Conservation (phyloP, 805 yeast species). For the Kluyveromyces wickerhamii region DNA sequence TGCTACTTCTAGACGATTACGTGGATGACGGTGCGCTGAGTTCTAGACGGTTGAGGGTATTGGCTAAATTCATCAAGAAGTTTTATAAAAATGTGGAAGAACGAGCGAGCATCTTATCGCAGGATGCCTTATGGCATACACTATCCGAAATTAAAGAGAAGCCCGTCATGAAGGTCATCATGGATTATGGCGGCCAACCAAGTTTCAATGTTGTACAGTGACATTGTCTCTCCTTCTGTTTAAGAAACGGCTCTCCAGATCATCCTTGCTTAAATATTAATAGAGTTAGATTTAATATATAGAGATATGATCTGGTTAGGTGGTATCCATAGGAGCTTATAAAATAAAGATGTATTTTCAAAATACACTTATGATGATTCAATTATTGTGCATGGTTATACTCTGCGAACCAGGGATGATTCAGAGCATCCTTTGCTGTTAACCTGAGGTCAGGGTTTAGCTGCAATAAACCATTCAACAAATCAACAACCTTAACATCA, state of each 20-base stretch:
- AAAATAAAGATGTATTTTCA: too few relatives aligned
- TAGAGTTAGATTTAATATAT: too few relatives aligned
- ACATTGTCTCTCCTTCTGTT: too few relatives aligned
- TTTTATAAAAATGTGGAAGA: slow-evolving; percentile 9
- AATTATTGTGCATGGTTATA: slow-evolving; percentile 13
- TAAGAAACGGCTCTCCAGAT: too few relatives aligned
- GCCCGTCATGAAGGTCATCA: slow-evolving; percentile 15
- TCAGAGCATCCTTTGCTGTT: slow-evolving; percentile 44
- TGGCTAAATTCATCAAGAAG: slow-evolving; percentile 9
- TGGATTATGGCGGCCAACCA: slow-evolving; percentile 21
- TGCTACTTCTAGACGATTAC: slow-evolving; percentile 8
- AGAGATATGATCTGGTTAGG: neutral
- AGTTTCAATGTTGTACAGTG: slow-evolving; percentile 15
- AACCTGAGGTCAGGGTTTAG: slow-evolving; percentile 46
- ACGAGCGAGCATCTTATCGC: slow-evolving; percentile 11
- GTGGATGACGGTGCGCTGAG: slow-evolving; percentile 4
- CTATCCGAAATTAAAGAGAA: slow-evolving; percentile 14
- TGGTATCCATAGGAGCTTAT: neutral
- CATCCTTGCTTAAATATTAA: too few relatives aligned
- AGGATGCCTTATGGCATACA: slow-evolving; percentile 17
- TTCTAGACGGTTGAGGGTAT: slow-evolving; percentile 6
- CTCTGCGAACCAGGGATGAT: slow-evolving; percentile 35
- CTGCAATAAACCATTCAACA: slow-evolving; percentile 35
- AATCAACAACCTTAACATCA: slow-evolving; percentile 25
- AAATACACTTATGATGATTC: neutral